Evolutionary conservation across 2,329 filamentous ascomycete genomes (phyloP).

Genomic region (Polychaeton citri): DNA sequence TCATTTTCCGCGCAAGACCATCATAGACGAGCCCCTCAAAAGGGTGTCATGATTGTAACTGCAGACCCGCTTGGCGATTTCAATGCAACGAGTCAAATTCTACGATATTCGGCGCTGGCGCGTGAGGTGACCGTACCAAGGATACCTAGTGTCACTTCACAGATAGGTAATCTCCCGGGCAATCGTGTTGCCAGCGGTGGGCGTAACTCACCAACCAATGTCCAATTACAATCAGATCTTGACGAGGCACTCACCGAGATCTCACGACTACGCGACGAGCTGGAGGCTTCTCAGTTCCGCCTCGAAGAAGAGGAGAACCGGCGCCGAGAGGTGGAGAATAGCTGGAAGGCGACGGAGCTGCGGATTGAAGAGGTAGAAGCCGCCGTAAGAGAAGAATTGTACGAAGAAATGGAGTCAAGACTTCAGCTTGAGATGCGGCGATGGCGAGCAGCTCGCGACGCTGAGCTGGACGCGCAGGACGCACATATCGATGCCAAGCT

Average conservation of each 20-base stretch:
- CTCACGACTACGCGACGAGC: slow-evolving; percentile 60
- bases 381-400: slow-evolving; percentile 79
- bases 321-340: slow-evolving; percentile 58
- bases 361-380: slow-evolving; percentile 65
- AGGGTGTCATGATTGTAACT: slow-evolving; percentile 89
- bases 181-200: slow-evolving; percentile 19
- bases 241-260: slow-evolving; percentile 74
- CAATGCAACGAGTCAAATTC: slow-evolving; percentile 91
- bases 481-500: slow-evolving; percentile 83
- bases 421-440: slow-evolving; percentile 61
- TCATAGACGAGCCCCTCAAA: slow-evolving; percentile 54
- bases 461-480: slow-evolving; percentile 64
- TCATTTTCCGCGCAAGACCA: slow-evolving; percentile 34
- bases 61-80: slow-evolving; percentile 88
- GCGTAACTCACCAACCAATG: slow-evolving; percentile 32
- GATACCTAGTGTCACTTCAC: slow-evolving; percentile 67
- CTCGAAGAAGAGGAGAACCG: slow-evolving; percentile 58
- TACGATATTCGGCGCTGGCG: slow-evolving; percentile 85
- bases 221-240: slow-evolving; percentile 48
- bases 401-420: slow-evolving; percentile 67
- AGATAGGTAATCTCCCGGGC: slow-evolving; percentile 35
- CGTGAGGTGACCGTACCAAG: slow-evolving; percentile 86
- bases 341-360: slow-evolving; percentile 51
- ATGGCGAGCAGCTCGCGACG: slow-evolving; percentile 69
- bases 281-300: slow-evolving; percentile 58